phyloP scores from a whole-genome alignment of 306 rosid genomes.

The Ziziphus jujuba region DNA sequence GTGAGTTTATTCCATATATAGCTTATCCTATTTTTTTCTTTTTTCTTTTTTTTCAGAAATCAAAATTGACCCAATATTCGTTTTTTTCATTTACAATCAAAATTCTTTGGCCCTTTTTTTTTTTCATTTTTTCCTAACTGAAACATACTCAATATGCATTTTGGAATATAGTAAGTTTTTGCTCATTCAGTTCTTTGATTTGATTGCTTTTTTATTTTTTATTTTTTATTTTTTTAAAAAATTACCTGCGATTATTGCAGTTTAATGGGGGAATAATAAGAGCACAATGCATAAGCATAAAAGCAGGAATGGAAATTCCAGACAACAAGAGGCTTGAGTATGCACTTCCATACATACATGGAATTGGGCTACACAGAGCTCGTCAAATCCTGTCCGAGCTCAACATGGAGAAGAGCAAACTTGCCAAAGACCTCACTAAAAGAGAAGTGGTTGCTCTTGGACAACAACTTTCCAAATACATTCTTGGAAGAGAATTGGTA shows the following conservation, averaged over 20 bases:
- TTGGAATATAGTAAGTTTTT: too few relatives aligned
- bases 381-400: conserved; percentile 62
- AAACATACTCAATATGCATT: too few relatives aligned
- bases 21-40: too few relatives aligned
- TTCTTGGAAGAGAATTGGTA: conserved; percentile 70
- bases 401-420: conserved; percentile 59
- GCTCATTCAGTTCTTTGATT: too few relatives aligned
- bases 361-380: conserved; percentile 63
- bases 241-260: conserved; percentile 35
- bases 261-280: conserved; percentile 35
- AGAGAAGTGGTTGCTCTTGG: conserved; percentile 59
- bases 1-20: conserved; percentile 30
- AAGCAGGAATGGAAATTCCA: conserved; percentile 80
- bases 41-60: not conserved
- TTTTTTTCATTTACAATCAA: not conserved
- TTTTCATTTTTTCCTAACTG: not conserved
- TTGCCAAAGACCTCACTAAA: conserved; percentile 63
- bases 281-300: conserved; percentile 46
- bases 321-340: conserved; percentile 58
- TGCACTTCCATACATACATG: conserved; percentile 68
- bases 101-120: not conserved
- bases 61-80: not conserved
- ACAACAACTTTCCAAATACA: conserved; percentile 58
- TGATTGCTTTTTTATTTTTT: too few relatives aligned
- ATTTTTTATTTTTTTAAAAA: too few relatives aligned